Conservation (phyloP, 1,284 basidiomycete genomes). For the Malassezia vespertilionis region DNA sequence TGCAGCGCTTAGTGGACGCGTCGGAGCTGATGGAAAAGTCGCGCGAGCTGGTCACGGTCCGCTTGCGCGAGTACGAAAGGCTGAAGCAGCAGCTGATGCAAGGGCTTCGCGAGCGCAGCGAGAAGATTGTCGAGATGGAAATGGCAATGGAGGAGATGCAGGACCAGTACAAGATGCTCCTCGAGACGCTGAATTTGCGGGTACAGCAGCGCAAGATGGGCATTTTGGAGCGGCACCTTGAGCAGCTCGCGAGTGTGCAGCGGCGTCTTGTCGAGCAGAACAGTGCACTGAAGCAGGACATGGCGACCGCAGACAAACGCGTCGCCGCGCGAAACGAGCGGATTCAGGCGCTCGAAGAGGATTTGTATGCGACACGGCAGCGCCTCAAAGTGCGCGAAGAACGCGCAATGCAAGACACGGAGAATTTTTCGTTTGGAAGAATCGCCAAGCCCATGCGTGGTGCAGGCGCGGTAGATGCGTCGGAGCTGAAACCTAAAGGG, state of each 20-base stretch:
- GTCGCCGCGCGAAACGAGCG: constrained; percentile 89
- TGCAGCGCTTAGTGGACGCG: constrained; percentile 55
- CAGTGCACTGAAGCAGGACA: constrained; percentile 90
- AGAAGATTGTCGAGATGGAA: constrained; percentile 99
- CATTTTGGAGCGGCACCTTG: constrained; percentile 90
- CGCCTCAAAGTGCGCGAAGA: no score
- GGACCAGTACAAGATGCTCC: constrained; percentile 97
- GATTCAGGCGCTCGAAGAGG: constrained; percentile 67
- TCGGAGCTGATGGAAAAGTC: constrained; percentile 94
- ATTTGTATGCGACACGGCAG: constrained; percentile 55
- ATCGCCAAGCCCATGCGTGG: constrained; percentile 94
- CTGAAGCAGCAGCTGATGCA: constrained; percentile 98
- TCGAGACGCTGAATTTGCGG: constrained; percentile 92
- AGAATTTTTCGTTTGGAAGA: constrained; percentile 58
- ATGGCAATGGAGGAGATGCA: constrained; percentile 97
- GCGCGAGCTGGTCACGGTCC: constrained; percentile 89
- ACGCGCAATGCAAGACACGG: background rate
- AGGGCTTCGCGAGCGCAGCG: constrained; percentile 96
- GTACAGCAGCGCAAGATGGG: constrained; percentile 99
- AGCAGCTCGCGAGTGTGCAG: constrained; percentile 88
- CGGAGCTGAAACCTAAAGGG: constrained; percentile 7
- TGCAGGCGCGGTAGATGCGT: constrained; percentile 49
- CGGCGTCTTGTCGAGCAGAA: constrained; percentile 99
- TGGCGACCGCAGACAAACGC: constrained; percentile 91
- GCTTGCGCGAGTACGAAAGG: constrained; percentile 93